Base-by-base conservation (phyloP, 352 stramenopile genomes). In the Phytopythium helicoides region DNA sequence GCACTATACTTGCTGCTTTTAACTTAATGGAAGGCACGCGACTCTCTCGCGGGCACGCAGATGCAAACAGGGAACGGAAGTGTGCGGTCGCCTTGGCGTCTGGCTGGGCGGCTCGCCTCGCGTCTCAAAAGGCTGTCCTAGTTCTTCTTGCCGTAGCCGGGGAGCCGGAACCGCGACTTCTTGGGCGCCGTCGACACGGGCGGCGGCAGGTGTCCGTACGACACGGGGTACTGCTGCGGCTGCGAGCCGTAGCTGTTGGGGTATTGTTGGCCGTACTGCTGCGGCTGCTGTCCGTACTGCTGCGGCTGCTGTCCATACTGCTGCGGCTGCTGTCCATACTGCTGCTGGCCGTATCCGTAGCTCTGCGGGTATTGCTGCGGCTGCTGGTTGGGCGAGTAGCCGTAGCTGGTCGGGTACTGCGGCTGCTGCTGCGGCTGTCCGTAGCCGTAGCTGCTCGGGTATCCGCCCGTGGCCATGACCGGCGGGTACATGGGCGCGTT, bases 61-160 rank as follows among this genome's bases (percentile, higher is more conserved):
- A 33, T 10, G 5, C 5, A 5, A 33, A 33, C 28, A 33, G 28
- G 28, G 28, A 33, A 9, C 28, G 28, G 9, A 9, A 9, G 28
- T 9, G 28, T 9, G 28, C 28, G 9, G 28, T 33, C 5, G 9
- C 28, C 28, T 5, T 9, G 9, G 28, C 28, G 28, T n/a, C n/a
- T n/a, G n/a, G n/a, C 28, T 33, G 5, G 9, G 5, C 28, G 28
- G 5, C 28, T 33, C 28, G 28, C 28, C 28, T 9, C 28, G 28
- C 19, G 3, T 28, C 19, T 45, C 19, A 26, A 45, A 8, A 47
- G 21, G 40, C 3, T n/a, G 40, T 3, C 58, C 39, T 81, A 89
- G 64, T 87, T 88, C 68, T 88, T 92, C 65, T 86, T 86, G 65
- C 79, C 75, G 33, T 80, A 70, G 48, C 74, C 64, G 16, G 81